Base-by-base conservation (phyloP, 768 basidiomycete genomes). In the Chalciporus pseudorubinellus region DNA sequence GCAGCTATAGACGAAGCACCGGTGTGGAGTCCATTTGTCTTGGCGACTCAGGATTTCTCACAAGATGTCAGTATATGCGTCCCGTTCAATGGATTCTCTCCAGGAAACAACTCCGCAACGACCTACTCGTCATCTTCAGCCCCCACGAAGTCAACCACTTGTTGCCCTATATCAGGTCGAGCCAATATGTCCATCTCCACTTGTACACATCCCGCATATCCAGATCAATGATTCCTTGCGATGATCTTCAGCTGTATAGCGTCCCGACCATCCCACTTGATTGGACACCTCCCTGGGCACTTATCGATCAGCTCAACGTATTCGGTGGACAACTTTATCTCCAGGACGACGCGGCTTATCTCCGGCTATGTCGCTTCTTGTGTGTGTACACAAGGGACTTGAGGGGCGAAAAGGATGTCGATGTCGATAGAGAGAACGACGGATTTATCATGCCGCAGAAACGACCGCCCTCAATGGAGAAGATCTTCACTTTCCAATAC, bases 181-280 rank as follows among this genome's bases (percentile, higher is more conserved):
- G 65, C 58, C 52, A 57, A 6, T 22, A 56, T 9, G 72, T 73
- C 18, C 64, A 67, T 46, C 68, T 80, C 16, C 76, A 78, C 52
- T 39, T 72, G 4, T 80, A 80, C 52, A 60, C 75, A 0, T 72
- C 78, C 1, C 65, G 74, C 2, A 62, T 70, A 39, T 66, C 58
- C 9, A 54, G 61, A 28, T 59, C 59, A 3, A 73, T 71, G 70
- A 57, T 59, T 22, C 55, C 73, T 8, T 72, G 72, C 41, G 77
- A 80, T 22, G 59, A 67, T 18, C 62, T 71, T 4, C 31, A 4
- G 3, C 45, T 67, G 13, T 51, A 58, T 33, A 39, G 5, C 19
- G 33, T 53, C 14, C 64, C 59, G 5, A 3, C 46, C 1, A 14
- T 42, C 1, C 36, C 52, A 10, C 4, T 24, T 13, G 44, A 41